Conservation (phyloP, 148 eudicot genomes). For the Pharnaceum exiguum region DNA sequence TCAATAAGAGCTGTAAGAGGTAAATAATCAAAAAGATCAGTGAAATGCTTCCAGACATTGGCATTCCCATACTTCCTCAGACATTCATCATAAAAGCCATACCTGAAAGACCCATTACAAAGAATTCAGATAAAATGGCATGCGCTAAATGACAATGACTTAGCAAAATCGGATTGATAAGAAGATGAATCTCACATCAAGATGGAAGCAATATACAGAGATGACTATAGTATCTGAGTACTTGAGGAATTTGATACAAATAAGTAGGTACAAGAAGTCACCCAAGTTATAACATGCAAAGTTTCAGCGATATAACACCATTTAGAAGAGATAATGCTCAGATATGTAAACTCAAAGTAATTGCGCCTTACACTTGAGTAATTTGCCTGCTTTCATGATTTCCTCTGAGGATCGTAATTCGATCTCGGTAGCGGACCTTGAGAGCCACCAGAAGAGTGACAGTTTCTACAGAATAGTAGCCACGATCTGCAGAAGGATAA, state of each 20-base stretch:
- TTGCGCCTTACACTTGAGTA: constrained; percentile 68
- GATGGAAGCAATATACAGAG: no score
- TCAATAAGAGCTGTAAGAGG: constrained; percentile 97
- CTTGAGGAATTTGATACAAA: no score
- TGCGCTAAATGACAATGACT: not conserved
- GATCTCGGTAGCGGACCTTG: constrained; percentile 90
- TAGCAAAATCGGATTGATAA: no score
- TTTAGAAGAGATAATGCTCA: not conserved
- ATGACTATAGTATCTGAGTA: no score
- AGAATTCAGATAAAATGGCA: not conserved
- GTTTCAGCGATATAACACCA: not conserved
- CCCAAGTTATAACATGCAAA: not conserved
- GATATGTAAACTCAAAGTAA: constrained; percentile 1
- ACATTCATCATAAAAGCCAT: constrained; percentile 98
- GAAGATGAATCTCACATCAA: no score
- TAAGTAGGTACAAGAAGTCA: not conserved
- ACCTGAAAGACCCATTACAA: constrained; percentile 38
- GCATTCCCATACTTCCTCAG: constrained; percentile 97
- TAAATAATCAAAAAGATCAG: constrained; percentile 93
- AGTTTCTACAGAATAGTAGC: constrained; percentile 90
- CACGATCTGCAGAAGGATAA: constrained; percentile 61
- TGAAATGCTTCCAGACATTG: constrained; percentile 93
- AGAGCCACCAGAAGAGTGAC: constrained; percentile 91
- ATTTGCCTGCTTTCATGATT: constrained; percentile 98
- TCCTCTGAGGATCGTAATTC: constrained; percentile 93